These are phyloP conservation scores for Cordyceps tenuipes DNA, from an alignment of 2,329 filamentous ascomycete genomes.

Conservation along the genomic window DNA sequence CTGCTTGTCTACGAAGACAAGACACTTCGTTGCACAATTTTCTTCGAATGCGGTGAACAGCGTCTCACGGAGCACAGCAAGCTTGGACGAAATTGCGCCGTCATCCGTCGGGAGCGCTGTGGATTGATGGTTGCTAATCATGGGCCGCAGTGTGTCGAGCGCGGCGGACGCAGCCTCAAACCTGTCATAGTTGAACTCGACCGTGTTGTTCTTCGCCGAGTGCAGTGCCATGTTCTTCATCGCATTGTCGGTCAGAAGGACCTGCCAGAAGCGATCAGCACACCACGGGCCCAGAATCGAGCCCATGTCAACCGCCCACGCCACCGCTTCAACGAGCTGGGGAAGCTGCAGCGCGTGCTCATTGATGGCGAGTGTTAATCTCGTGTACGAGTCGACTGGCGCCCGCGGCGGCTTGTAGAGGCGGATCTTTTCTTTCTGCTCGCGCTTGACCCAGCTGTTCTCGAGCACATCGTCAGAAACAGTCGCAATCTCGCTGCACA, in stretches of 20 bases:
- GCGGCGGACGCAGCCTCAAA: conserved; percentile 45
- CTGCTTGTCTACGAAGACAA: conserved; percentile 77
- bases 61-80: conserved; percentile 51
- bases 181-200: conserved; percentile 13
- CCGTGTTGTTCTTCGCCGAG: conserved; percentile 31
- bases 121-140: conserved; percentile 47
- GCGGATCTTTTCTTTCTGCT: conserved; percentile 42
- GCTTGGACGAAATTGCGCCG: conserved; percentile 61
- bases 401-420: conserved; percentile 36
- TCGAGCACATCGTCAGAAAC: conserved; percentile 34
- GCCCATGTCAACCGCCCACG: conserved; percentile 44
- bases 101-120: conserved; percentile 21
- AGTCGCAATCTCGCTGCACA: conserved; percentile 80
- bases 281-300: conserved; percentile 74
- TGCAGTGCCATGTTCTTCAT: conserved; percentile 51
- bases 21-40: conserved; percentile 49
- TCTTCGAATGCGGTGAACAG: conserved; percentile 57
- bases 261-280: conserved; percentile 71
- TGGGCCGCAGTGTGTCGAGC: conserved; percentile 48
- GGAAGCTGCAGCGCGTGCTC: conserved; percentile 30
- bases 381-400: conserved; percentile 48
- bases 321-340: conserved; percentile 51
- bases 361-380: conserved; percentile 52
- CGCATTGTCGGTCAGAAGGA: conserved; percentile 57
- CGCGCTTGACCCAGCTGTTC: conserved; percentile 17